Conservation (phyloP, 2,329 filamentous ascomycete species). For the Periconia sp. region DNA sequence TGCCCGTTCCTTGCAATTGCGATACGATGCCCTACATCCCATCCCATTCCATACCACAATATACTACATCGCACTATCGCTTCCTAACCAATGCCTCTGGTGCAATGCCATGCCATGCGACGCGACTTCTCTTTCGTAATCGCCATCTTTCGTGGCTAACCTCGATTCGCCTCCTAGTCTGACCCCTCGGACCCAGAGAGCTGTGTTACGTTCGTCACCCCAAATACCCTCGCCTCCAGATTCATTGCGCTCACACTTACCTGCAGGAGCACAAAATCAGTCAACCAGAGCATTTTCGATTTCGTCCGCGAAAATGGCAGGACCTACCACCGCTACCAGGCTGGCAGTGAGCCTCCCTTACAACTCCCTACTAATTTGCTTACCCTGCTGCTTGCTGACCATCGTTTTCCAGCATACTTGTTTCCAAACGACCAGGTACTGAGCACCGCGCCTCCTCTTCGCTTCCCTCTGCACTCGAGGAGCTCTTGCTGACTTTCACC, state of each 20-base stretch:
- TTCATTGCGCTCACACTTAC: slow-evolving; percentile 17
- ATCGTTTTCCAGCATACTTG: slow-evolving; percentile 34
- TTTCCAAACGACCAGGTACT: slow-evolving; percentile 44
- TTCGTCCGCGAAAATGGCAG: slow-evolving; percentile 44
- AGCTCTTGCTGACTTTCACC: slow-evolving; percentile 13
- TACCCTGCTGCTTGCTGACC: slow-evolving; percentile 20
- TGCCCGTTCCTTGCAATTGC: not conserved
- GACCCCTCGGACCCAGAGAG: slow-evolving; percentile 35
- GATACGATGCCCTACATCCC: not conserved
- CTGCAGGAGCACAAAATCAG: slow-evolving; percentile 40
- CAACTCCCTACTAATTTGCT: not conserved
- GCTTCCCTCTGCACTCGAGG: not conserved
- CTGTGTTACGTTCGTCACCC: slow-evolving; percentile 34
- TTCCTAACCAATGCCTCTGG: not conserved
- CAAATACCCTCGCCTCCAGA: not conserved
- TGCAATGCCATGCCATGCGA: slow-evolving; percentile 1
- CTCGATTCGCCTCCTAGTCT: slow-evolving; percentile 20
- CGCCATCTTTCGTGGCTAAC: slow-evolving; percentile 24
- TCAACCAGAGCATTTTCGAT: slow-evolving; percentile 43
- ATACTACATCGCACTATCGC: too few species aligned
- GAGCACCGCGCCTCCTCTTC: slow-evolving; percentile 2
- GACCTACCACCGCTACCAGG: slow-evolving; percentile 44
- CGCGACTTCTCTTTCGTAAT: not conserved
- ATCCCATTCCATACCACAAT: too few species aligned
- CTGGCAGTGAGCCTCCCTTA: slow-evolving; percentile 37